Conservation (phyloP, 2,329 filamentous ascomycete species). For the Paraphaeosphaeria sporulosa region DNA sequence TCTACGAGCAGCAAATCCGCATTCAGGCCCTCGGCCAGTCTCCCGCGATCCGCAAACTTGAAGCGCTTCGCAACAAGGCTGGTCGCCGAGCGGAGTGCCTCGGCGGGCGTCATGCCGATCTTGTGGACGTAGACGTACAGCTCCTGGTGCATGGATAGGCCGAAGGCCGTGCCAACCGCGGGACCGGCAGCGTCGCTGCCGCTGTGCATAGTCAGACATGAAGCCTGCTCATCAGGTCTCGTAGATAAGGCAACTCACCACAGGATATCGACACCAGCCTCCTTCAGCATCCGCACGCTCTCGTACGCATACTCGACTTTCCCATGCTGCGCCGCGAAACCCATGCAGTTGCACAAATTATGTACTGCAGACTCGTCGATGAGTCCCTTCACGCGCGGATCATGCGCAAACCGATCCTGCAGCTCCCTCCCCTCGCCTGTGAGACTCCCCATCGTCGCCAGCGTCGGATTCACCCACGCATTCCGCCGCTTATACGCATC, state of each 20-base stretch:
- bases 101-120: slow-evolving; percentile 52
- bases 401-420: slow-evolving; percentile 52
- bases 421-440: slow-evolving; percentile 51
- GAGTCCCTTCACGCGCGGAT: slow-evolving; percentile 44
- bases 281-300: slow-evolving; percentile 49
- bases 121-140: slow-evolving; percentile 52
- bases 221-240: no score
- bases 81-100: slow-evolving; percentile 53
- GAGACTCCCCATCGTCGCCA: slow-evolving; percentile 50
- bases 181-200: slow-evolving; percentile 55
- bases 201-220: no score
- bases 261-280: slow-evolving; percentile 52
- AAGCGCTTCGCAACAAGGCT: slow-evolving; percentile 51
- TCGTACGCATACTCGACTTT: slow-evolving; percentile 54
- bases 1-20: slow-evolving; percentile 56
- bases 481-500: slow-evolving; percentile 53
- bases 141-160: slow-evolving; percentile 54
- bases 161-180: slow-evolving; percentile 54
- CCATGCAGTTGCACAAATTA: slow-evolving; percentile 53
- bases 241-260: slow-evolving; percentile 35
- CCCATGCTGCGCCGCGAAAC: slow-evolving; percentile 38
- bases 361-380: slow-evolving; percentile 32
- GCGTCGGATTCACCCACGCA: slow-evolving; percentile 54
- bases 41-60: slow-evolving; percentile 51
- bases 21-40: slow-evolving; percentile 49